Percentiles rank a stretch among this genome's conserved stretches.
Evolutionary conservation across 1,139 yeast genomes (phyloP).

Genomic region (Scheffersomyces parashehatae): DNA sequence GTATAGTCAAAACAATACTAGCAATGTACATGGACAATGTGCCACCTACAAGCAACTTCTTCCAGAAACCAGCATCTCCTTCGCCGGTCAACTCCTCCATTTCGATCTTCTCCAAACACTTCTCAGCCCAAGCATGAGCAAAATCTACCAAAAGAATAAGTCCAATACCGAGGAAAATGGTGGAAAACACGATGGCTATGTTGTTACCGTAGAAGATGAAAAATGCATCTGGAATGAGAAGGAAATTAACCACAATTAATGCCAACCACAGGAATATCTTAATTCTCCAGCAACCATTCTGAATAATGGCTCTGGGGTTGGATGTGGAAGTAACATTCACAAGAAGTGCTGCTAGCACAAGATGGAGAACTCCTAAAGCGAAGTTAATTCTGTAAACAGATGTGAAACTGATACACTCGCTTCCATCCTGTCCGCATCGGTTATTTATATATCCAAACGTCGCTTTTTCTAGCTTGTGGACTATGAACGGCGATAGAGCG

Average conservation of each 20-base stretch:
- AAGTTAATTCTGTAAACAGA: constrained; percentile 90
- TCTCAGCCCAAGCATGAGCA: constrained; percentile 99
- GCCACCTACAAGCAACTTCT: constrained; percentile 77
- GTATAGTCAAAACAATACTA: constrained; percentile 65
- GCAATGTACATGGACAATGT: constrained; percentile 82
- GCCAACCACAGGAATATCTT: constrained; percentile 65
- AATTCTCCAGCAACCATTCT: constrained; percentile 88
- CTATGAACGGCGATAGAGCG: constrained; percentile 80
- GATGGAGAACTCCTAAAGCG: constrained; percentile 80
- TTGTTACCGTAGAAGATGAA: constrained; percentile 90
- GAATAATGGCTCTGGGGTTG: constrained; percentile 79
- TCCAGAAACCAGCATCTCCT: constrained; percentile 65
- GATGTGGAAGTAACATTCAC: constrained; percentile 75
- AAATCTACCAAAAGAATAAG: constrained; percentile 88
- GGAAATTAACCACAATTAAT: constrained; percentile 62
- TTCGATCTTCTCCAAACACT: constrained; percentile 88
- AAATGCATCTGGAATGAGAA: constrained; percentile 78
- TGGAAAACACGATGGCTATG: constrained; percentile 81
- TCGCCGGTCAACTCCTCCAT: constrained; percentile 71
- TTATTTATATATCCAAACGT: constrained; percentile 67
- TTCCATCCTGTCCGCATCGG: constrained; percentile 69
- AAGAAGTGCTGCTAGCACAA: constrained; percentile 65
- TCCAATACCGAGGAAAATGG: constrained; percentile 85
- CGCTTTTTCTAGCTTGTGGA: constrained; percentile 71
- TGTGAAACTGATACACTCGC: constrained; percentile 88